These are phyloP conservation scores for Umbelopsis ramanniana DNA, from an alignment of 192 early-diverging fungal species.

Conservation along the genomic window DNA sequence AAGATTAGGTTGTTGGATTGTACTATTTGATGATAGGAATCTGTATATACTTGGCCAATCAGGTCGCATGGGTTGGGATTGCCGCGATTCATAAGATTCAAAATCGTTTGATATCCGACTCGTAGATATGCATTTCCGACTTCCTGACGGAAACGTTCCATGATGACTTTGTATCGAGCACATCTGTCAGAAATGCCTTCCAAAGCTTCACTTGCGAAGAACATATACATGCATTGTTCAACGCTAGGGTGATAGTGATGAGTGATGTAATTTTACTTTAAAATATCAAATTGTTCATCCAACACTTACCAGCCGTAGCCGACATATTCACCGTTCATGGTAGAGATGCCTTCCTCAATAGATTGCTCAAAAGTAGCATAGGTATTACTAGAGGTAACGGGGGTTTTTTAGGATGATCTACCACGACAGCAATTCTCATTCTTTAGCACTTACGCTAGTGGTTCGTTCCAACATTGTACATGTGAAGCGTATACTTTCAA, in stretches of 20 bases:
- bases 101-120: conserved; percentile 34
- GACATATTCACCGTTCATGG: conserved; percentile 36
- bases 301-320: conserved; percentile 28
- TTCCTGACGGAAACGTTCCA: conserved; percentile 33
- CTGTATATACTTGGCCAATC: conserved; percentile 26
- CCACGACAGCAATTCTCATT: neutral
- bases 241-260: neutral
- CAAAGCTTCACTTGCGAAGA: conserved; percentile 31
- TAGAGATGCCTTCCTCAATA: conserved; percentile 36
- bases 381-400: neutral
- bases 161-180: neutral
- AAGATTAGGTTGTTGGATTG: neutral
- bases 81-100: conserved; percentile 28
- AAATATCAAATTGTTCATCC: too few species aligned
- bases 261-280: neutral
- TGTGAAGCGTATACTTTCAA: conserved; percentile 43
- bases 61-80: conserved; percentile 13
- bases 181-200: conserved; percentile 21
- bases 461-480: conserved; percentile 44
- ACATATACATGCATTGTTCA: conserved; percentile 32
- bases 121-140: conserved; percentile 38
- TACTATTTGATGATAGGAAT: neutral
- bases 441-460: conserved; percentile 4
- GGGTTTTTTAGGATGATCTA: neutral
- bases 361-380: conserved; percentile 26